phyloP scores from a whole-genome alignment of 2,329 filamentous ascomycete genomes.

The Xylaria sp. region DNA sequence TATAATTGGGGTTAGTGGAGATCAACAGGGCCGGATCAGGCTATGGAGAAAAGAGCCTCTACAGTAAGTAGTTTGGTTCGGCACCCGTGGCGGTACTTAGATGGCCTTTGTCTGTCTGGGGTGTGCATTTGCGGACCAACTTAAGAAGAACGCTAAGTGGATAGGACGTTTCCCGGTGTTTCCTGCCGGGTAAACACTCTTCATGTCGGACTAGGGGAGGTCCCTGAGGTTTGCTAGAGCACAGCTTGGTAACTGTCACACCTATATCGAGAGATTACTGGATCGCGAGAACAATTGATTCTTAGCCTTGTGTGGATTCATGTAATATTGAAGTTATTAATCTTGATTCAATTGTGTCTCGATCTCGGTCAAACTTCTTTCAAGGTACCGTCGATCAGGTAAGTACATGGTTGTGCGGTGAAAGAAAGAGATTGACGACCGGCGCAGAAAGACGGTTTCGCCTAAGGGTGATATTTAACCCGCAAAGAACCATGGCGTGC shows the following conservation, averaged over 20 bases:
- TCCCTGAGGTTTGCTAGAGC: neutral
- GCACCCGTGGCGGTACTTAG: constrained; percentile 45
- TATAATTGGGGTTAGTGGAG: constrained; percentile 26
- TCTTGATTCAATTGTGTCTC: neutral
- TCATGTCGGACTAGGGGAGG: neutral
- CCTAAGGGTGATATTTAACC: constrained; percentile 47
- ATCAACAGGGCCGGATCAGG: constrained; percentile 28
- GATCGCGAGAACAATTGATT: neutral
- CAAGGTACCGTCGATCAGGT: neutral
- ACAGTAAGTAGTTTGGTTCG: constrained; percentile 34
- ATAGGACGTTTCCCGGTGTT: constrained; percentile 31
- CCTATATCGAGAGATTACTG: neutral
- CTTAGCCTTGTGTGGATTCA: neutral
- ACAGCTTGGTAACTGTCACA: neutral
- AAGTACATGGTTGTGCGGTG: neutral
- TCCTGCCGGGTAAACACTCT: constrained; percentile 43
- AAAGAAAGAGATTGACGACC: neutral
- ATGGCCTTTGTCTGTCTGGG: constrained; percentile 12
- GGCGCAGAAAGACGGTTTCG: constrained; percentile 23
- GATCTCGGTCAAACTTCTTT: neutral
- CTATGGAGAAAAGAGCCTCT: constrained; percentile 39
- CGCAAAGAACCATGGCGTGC: constrained; percentile 41
- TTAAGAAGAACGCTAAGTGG: constrained; percentile 10
- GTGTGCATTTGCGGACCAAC: neutral
- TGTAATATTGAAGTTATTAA: neutral